Base-by-base conservation (phyloP, 2,329 filamentous ascomycete genomes). In the Neonectria ditissima region DNA sequence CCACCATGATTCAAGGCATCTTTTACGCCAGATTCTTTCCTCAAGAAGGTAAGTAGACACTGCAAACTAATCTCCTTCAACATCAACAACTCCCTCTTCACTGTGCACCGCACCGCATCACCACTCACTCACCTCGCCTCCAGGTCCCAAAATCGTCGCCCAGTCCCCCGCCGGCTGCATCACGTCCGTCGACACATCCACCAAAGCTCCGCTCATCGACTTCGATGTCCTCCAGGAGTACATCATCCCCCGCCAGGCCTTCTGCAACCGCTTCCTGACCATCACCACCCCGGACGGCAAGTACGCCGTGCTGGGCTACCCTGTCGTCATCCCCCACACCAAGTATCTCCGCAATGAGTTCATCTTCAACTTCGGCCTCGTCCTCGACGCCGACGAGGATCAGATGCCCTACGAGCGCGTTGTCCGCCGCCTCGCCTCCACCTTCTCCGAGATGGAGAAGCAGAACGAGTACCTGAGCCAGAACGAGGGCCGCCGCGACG, bases 301-400 rank as follows among this genome's bases (percentile, higher is more conserved):
- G 69, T 91, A 94, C 78, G 89, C 90, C 62, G 89, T 99, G 59
- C 86, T 99, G 34, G 93, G 94, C 16, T 93, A 94, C 73, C 96
- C 96, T 0, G 91, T 98, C 56, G 95, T 93, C 76, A 93, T 98
- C 75, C 89, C 91, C 55, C 88, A 94, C 68, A 86, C 89, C 59
- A 91, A 91, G 70, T 97, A 98, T 75, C 89, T 91, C 74, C 91
- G 96, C 62, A 97, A 97, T 80, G 93, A 97, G 79, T 98, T 97
- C 83, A 97, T 97, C 76, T 99, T 98, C 87, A 98, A 98, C 79
- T 97, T 98, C 76, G 94, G 93, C 63, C 84, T 98, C 47, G 91
- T 97, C 28, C 84, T 97, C 53, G 87, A 91, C 54, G 80, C 80
- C 50, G 83, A 85, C 55, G 81, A 83, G 57, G 92, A 97, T 74